Evolutionary conservation across 2,329 filamentous ascomycete genomes (phyloP).

Genomic region (Xylariales sp.): DNA sequence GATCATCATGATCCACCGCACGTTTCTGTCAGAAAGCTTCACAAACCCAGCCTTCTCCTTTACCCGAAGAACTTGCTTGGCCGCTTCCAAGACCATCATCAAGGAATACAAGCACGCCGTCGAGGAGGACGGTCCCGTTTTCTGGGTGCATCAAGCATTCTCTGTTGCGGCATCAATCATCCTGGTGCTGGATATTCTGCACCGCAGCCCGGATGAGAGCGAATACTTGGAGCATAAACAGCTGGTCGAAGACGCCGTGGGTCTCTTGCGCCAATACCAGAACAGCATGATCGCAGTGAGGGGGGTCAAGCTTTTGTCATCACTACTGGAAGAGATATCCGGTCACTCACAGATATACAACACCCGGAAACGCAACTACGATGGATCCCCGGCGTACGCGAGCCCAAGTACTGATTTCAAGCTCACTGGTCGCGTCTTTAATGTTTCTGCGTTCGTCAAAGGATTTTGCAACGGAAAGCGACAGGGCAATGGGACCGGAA

Average conservation of each 20-base stretch:
- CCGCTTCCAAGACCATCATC: slow-evolving; percentile 33
- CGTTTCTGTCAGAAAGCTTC: slow-evolving; percentile 28
- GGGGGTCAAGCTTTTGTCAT: slow-evolving; percentile 29
- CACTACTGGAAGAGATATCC: slow-evolving; percentile 17
- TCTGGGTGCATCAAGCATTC: slow-evolving; percentile 25
- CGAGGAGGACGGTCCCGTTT: slow-evolving; percentile 15
- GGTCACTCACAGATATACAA: neutral
- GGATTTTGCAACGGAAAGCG: slow-evolving; percentile 19
- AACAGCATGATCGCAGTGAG: slow-evolving; percentile 33
- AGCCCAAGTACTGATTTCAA: neutral
- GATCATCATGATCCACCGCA: slow-evolving; percentile 36
- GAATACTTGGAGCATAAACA: slow-evolving; percentile 25
- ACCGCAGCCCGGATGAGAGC: slow-evolving; percentile 14
- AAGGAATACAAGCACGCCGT: slow-evolving; percentile 17
- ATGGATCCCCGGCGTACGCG: neutral
- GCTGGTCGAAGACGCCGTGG: slow-evolving; percentile 26
- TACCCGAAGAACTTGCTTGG: slow-evolving; percentile 29
- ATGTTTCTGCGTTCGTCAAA: slow-evolving; percentile 22
- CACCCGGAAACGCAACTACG: neutral
- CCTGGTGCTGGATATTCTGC: slow-evolving; percentile 23
- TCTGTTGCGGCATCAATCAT: slow-evolving; percentile 23
- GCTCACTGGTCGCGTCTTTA: slow-evolving; percentile 13
- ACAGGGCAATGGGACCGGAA: no score
- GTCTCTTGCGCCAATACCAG: slow-evolving; percentile 23
- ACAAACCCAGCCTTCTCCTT: slow-evolving; percentile 22